Conservation (phyloP, 768 basidiomycete genomes). For the Suillus bovinus region DNA sequence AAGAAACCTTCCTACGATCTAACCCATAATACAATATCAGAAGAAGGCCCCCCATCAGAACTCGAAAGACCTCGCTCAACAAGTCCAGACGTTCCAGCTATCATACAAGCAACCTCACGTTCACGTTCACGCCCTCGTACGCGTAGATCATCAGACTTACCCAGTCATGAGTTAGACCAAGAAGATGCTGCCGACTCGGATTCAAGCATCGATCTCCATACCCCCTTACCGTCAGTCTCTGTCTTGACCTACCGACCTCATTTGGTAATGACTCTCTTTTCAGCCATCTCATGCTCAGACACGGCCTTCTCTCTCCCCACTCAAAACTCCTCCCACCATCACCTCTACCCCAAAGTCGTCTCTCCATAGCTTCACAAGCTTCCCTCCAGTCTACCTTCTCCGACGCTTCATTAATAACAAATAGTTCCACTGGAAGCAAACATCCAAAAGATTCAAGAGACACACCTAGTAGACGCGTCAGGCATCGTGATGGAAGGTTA, state of each 20-base stretch:
- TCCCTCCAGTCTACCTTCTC: conserved; percentile 27
- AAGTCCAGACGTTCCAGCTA: conserved; percentile 42
- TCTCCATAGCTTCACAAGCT: conserved; percentile 27
- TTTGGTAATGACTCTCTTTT: background rate
- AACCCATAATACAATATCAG: background rate
- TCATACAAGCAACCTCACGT: conserved; percentile 40
- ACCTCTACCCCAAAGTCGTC: conserved; percentile 19
- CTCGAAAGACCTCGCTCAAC: conserved; percentile 20
- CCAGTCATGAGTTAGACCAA: conserved; percentile 8
- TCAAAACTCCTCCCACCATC: conserved; percentile 56
- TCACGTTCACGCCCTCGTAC: conserved; percentile 26
- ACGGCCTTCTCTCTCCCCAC: conserved; percentile 64
- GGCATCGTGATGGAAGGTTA: conserved; percentile 62
- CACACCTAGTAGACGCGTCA: conserved; percentile 52
- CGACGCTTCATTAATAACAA: conserved; percentile 16
- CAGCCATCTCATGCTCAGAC: conserved; percentile 66
- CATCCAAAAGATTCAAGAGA: conserved; percentile 55
- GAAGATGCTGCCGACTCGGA: conserved; percentile 48
- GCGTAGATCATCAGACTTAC: background rate
- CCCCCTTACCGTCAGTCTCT: conserved; percentile 61
- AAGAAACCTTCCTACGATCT: background rate
- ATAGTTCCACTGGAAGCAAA: conserved; percentile 25
- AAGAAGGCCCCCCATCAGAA: conserved; percentile 12
- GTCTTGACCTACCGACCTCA: too few species aligned
- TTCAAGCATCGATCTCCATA: conserved; percentile 68